Percentiles rank a stretch among this genome's conserved stretches.
Evolutionary conservation across 208 protist species (phyloP).

Genomic region (Porcisia hertigi): DNA sequence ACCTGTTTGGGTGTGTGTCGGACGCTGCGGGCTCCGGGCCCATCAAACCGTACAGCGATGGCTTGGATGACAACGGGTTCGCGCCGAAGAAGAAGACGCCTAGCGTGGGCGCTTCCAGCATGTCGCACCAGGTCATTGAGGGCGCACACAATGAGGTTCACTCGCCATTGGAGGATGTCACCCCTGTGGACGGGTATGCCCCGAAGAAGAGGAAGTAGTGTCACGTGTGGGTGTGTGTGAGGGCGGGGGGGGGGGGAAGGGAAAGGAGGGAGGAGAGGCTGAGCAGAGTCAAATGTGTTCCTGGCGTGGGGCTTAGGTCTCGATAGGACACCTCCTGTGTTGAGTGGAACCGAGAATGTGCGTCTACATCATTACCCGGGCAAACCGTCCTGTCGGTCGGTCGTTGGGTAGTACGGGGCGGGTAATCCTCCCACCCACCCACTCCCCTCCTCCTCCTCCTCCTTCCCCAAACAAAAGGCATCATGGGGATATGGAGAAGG

Average conservation of each 20-base stretch:
- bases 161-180: background rate
- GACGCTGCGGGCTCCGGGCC: conserved; percentile 37
- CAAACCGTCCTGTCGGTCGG: too few species aligned
- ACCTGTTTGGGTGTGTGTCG: conserved; percentile 77
- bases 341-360: background rate
- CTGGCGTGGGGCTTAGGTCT: too few species aligned
- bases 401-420: too few species aligned
- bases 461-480: too few species aligned
- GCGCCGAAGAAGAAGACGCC: background rate
- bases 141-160: background rate
- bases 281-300: background rate
- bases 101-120: background rate
- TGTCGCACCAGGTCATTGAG: background rate
- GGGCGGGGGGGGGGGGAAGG: too few species aligned
- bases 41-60: conserved; percentile 37
- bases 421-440: too few species aligned
- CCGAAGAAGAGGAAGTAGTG: background rate
- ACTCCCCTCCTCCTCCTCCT: too few species aligned
- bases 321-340: too few species aligned
- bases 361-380: background rate
- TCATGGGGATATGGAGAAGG: too few species aligned
- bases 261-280: background rate
- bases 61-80: conserved; percentile 15
- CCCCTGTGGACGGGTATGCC: background rate
- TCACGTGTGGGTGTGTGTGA: background rate